Base-by-base conservation (phyloP, 495 filamentous ascomycete genomes). In the Daldinia decipiens region DNA sequence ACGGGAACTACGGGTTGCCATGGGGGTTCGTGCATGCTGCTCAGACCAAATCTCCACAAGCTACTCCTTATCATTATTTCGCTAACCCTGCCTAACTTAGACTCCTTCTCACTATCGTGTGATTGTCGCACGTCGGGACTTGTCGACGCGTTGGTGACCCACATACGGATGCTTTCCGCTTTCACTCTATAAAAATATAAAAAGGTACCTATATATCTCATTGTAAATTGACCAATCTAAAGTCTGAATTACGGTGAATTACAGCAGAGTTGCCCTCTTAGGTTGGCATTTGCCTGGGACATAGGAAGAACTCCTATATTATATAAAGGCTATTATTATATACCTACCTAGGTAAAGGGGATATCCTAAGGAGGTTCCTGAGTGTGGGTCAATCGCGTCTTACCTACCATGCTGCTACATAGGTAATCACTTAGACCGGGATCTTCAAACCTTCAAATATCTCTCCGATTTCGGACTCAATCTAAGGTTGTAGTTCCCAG, bases 61-160 rank as follows among this genome's bases (percentile, higher is more conserved):
- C 21, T 43, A 27, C 67, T 70, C 60, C 67, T 70, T 71, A 67
- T 67, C 63, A 50, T 62, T 45, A 57, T 59, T 47, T 67, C 59
- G 52, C 59, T 71, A 71, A 55, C 65, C 63, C 8, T 24, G 2
- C 21, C 21, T 2, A 71, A 62, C 62, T 62, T 45, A 59, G 63
- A 47, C 36, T 34, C 24, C 12, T 62, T 50, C 17, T 71, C 39
- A 29, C 39, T 27, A 71, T 71, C 69, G 69, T 63, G 63, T 71
- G 69, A 71, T 71, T 63, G 27, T 67, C 54, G 59, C 54, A 45
- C 58, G 62, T 71, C 56, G 45, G 12, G 24, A 26, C 40, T 53
- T 39, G 52, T 39, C 8, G 58, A 50, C 68, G 63, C 63, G 68
- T 71, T 38, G 24, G 34, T 17, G 36, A 24, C 40, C 58, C 53